These are phyloP conservation scores for Dictyophora rubrovolvata DNA, from an alignment of 768 basidiomycete genomes.

Conservation along the genomic window DNA sequence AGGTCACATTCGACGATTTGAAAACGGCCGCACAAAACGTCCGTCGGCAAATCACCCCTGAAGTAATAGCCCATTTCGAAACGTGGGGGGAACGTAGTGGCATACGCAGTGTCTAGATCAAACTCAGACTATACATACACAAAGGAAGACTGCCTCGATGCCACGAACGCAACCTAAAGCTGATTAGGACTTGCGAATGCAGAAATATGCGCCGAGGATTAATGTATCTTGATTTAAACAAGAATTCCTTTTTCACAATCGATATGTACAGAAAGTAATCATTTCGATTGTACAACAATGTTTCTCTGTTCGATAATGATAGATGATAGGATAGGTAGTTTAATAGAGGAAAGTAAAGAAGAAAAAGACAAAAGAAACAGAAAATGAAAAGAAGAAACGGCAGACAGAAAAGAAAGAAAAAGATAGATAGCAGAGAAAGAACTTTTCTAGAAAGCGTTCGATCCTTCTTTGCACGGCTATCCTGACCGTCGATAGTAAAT, in stretches of 20 bases:
- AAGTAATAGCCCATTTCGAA: conserved; percentile 60
- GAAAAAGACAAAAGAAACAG: conserved; percentile 13
- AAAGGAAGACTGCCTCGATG: too few relatives aligned
- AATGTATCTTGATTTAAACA: not conserved
- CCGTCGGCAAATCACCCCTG: conserved; percentile 76
- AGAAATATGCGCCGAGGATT: too few relatives aligned
- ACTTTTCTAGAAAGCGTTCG: not conserved
- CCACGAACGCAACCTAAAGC: too few relatives aligned
- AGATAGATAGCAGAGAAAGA: not conserved
- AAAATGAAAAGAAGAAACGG: conserved; percentile 11
- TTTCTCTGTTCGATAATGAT: conserved; percentile 1
- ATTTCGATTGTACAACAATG: not conserved
- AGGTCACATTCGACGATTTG: conserved; percentile 75
- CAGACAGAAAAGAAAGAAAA: not conserved
- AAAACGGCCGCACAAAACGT: conserved; percentile 59
- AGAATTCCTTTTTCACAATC: not conserved
- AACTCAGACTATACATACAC: too few relatives aligned
- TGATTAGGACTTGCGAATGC: too few relatives aligned
- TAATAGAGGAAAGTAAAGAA: conserved; percentile 3
- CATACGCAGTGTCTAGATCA: not conserved
- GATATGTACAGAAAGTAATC: not conserved
- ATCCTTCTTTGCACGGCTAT: not conserved
- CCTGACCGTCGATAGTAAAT: not conserved
- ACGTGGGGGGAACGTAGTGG: conserved; percentile 44
- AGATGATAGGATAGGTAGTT: not conserved